Base-by-base conservation (phyloP, 306 rosid species). In the Prunus dulcis region DNA sequence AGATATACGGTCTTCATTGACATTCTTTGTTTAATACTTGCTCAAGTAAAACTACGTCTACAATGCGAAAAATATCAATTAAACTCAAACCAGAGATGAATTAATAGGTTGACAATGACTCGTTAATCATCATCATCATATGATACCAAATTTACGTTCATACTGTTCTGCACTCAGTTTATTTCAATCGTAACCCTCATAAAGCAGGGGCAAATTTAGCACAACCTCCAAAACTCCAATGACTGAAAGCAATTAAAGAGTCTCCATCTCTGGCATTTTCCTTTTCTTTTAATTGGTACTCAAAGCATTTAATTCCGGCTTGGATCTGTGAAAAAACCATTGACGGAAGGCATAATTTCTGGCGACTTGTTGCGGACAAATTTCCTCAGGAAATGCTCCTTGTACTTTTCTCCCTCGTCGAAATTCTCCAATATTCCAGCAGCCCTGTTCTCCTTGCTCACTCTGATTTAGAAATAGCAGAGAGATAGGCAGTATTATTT, bases 401-500 rank as follows among this genome's bases (percentile, higher is more conserved):
- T 2, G 20, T 91, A 93, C 84, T 84, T 88, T 82, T 93, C 90
- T 77, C 94, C 98, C 86, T 91, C 98, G 3, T 81, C 81, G 20
- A 82, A 85, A 84, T 93, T 93, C 1, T 91, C 98, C 88, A 91
- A 71, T 73, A 93, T 87, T 78, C 99, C 99, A 1, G 99, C 99
- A 22, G 95, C 80, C 68, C 99, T 88, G 19, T 7, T 23, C 91
- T 87, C 91, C 86, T 95, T 95, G 91, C 0, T 85, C 75, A 95
- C 93, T 77, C 99, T 95, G 83, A 61, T 41, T 25, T 34, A 20
- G 11, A 28, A 67, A 32, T 20, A 46, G 45, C 3, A 60, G 53
- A 46, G 18, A 43, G 53, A 62, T 6, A 43, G 9, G 18, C 22
- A 19, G 25, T 12, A 53, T 34, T 18, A 56, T 58, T 2, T 20